Evolutionary conservation across 768 basidiomycete species (phyloP), one percentile per base, ranked within the genome.

Genomic region (Boletus edulis): DNA sequence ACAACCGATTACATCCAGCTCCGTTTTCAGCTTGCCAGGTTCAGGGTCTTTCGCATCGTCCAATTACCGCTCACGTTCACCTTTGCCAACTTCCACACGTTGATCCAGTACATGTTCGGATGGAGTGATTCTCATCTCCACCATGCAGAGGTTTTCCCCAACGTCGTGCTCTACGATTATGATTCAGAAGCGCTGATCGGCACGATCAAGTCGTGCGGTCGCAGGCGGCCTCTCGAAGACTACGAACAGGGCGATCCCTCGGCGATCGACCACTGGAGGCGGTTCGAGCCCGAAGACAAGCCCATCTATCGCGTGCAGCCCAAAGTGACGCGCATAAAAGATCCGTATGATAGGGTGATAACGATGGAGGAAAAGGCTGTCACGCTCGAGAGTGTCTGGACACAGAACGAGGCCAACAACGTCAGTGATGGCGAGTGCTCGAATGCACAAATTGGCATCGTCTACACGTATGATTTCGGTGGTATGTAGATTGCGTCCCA

Each of bases 31-130:
- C 67, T 69, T 13, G 56, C 65, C 38, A 62, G 60, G 46, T 66
- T 68, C 45, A 14, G 37, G 29, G 72, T 73, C 44, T 63, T 60
- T 37, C 68, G 62, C 42, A 41, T 63, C 59, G 65, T 57, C 31
- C 60, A 39, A 5, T 56, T 68, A 14, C 68, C 67, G 1, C 52
- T 62, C 51, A 62, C 71, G 20, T 64, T 65, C 59, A 71, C 65
- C 4, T 68, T 72, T 43, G 62, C 65, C 56, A 65, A 72, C 50
- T 62, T 72, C 45, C 65, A 66, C 55, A 56, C 35, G 11, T 54
- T 64, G 57, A 61, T 72, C 47, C 64, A 65, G 46, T 67, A 64
- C 58, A 60, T 66, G 57, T 72, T 72, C 51, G 71, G 71, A 46
- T 71, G 69, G 69, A 58, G 55, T 37, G 46, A 67, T 22, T 49